A percentile compares a stretch with the other conserved stretches of the same genome.
These are phyloP conservation scores for Tulasnella sp. DNA, from an alignment of 768 basidiomycete genomes.

Conservation along the genomic window DNA sequence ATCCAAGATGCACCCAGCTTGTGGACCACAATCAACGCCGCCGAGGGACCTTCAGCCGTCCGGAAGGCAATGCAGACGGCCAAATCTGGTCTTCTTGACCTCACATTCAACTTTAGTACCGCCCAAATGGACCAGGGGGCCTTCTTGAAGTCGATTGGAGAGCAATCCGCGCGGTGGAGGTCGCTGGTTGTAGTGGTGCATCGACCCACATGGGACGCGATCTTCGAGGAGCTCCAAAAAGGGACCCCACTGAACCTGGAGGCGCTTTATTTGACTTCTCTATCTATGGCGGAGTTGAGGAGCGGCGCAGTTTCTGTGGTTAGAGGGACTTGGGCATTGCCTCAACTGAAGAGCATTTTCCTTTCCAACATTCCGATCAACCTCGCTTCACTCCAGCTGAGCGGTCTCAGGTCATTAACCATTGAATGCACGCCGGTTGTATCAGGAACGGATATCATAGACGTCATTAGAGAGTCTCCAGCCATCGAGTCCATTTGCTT, in stretches of 20 bases:
- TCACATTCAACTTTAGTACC: background rate
- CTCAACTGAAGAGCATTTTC: background rate
- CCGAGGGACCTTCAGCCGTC: background rate
- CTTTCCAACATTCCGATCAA: background rate
- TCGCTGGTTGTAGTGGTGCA: too few relatives aligned
- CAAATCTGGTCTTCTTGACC: background rate
- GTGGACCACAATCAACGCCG: background rate
- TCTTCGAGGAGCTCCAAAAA: background rate
- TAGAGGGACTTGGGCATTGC: background rate
- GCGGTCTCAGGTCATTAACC: background rate
- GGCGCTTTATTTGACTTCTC: background rate
- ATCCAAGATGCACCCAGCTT: background rate
- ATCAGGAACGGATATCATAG: background rate
- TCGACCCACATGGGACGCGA: too few relatives aligned
- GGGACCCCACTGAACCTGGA: background rate
- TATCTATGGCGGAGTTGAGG: background rate
- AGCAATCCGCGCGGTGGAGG: background rate
- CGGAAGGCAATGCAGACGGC: background rate
- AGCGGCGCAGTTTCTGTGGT: background rate
- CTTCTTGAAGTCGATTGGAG: background rate
- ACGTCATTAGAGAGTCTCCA: background rate
- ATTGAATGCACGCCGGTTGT: background rate
- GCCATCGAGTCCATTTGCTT: background rate
- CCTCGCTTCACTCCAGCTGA: background rate
- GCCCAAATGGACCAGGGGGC: background rate